Evolutionary conservation across 352 stramenopile species (phyloP).

Genomic region (Phytopythium montanum): DNA sequence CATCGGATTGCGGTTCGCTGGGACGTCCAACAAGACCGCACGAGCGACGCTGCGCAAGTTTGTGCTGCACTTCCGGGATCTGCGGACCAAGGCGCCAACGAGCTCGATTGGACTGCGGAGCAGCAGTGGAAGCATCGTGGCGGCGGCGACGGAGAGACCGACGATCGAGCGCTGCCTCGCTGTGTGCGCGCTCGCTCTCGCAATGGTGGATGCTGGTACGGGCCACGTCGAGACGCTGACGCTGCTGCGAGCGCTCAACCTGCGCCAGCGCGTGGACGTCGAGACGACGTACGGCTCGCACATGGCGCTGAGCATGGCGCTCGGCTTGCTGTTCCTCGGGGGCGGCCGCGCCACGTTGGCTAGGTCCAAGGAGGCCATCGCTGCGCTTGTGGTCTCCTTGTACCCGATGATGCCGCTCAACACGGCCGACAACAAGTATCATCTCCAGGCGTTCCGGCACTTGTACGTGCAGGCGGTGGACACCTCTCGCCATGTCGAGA

Average conservation of each 20-base stretch:
- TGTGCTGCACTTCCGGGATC: constrained; percentile 72
- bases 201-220: constrained; percentile 95
- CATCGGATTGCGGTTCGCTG: constrained; percentile 94
- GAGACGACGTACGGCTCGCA: constrained; percentile 95
- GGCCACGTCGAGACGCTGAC: constrained; percentile 93
- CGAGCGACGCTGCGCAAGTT: constrained; percentile 58
- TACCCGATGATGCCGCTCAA: constrained; percentile 93
- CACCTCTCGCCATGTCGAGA: constrained; percentile 61
- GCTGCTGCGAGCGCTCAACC: constrained; percentile 86
- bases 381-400: constrained; percentile 92
- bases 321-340: constrained; percentile 96
- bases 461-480: constrained; percentile 89
- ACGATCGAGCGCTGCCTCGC: constrained; percentile 94
- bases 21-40: constrained; percentile 64
- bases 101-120: constrained; percentile 26
- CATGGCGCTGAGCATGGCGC: constrained; percentile 93
- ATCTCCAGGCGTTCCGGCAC: constrained; percentile 88
- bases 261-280: constrained; percentile 71
- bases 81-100: constrained; percentile 41
- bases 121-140: constrained; percentile 42
- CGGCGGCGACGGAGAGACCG: constrained; percentile 64
- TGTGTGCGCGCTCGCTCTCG: constrained; percentile 88
- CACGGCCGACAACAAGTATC: constrained; percentile 94
- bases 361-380: constrained; percentile 88
- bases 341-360: constrained; percentile 92